A percentile compares a stretch with the other conserved stretches of the same genome.
Conservation (phyloP, 331 rosid species). For the Cydonia oblonga region DNA sequence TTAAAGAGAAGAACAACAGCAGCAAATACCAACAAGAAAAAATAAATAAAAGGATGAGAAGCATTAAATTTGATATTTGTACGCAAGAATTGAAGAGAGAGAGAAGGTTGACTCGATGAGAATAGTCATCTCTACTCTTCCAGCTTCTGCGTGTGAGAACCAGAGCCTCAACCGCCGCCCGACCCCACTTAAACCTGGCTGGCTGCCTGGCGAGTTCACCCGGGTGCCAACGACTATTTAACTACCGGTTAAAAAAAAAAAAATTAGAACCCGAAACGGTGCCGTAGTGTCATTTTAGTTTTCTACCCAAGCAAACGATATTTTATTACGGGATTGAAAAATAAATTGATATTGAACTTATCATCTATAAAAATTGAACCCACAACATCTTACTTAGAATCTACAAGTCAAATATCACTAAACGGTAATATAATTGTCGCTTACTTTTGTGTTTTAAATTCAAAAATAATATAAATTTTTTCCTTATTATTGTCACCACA, state of each 20-base stretch:
- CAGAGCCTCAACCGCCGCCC: neutral
- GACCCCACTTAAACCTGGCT: constrained; percentile 11
- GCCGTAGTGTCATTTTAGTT: no score
- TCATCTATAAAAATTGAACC: no score
- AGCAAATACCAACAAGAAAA: neutral
- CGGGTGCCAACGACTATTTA: neutral
- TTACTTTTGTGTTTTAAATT: no score
- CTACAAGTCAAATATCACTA: no score
- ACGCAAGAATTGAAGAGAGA: neutral
- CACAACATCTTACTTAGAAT: no score
- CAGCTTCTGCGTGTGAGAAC: neutral
- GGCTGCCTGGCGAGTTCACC: neutral
- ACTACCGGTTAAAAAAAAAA: neutral
- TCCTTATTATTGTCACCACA: no score
- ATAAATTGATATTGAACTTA: no score
- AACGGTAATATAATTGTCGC: no score
- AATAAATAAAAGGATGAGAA: neutral
- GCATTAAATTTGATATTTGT: neutral
- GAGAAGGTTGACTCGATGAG: neutral
- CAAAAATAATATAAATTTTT: no score
- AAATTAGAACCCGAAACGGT: no score
- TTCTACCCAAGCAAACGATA: no score
- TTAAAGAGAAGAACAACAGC: neutral
- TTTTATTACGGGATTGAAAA: no score
- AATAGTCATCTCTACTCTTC: neutral